Base-by-base conservation (phyloP, 768 basidiomycete genomes). In the Neoboletus brunneissimus region DNA sequence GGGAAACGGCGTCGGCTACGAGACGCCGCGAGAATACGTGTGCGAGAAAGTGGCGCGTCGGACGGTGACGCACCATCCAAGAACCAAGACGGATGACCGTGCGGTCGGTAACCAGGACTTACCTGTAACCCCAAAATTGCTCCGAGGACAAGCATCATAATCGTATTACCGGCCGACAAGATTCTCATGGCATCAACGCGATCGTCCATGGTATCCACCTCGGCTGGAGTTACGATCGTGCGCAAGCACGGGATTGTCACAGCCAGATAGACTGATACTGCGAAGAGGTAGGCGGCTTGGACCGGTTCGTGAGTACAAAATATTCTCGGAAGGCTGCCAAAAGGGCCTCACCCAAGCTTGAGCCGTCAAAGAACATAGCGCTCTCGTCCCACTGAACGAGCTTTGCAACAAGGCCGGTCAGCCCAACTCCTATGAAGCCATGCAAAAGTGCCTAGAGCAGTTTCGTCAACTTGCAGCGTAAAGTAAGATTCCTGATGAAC, bases 281-380 rank as follows among this genome's bases (percentile, higher is more conserved):
- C 82, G 57, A 91, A 91, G 18, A 94, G 72, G 70, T 88, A 92
- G 50, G 82, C 82, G 27, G 77, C 93, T 94, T 70, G 15, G 41
- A 29, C 46, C 52, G n/a, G 51, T 38, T 13, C 47, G 63, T 70
- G 41, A 71, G 62, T 31, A 51, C 25, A 20, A 25, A 11, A 34
- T 6, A 23, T 16, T 20, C 32, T 42, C 37, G 16, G 23, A 55
- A 35, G 11, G 6, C 22, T n/a, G 16, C 4, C 5, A 37, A 54
- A 41, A n/a, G 16, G 16, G 32, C 15, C 84, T 63, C 62, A 94
- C 94, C 91, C 56, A 96, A 73, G 62, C 85, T 86, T 23, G 88
- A 86, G 22, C 95, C 95, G 71, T 98, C 95, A 71, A 98, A 98
- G 77, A 91, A 94, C 75, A 95, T 81, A 9, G 95, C 95, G 62